A percentile compares a stretch with the other conserved stretches of the same genome.
Conservation (phyloP, 2,329 filamentous ascomycete species). For the Cyphellophora europaea region DNA sequence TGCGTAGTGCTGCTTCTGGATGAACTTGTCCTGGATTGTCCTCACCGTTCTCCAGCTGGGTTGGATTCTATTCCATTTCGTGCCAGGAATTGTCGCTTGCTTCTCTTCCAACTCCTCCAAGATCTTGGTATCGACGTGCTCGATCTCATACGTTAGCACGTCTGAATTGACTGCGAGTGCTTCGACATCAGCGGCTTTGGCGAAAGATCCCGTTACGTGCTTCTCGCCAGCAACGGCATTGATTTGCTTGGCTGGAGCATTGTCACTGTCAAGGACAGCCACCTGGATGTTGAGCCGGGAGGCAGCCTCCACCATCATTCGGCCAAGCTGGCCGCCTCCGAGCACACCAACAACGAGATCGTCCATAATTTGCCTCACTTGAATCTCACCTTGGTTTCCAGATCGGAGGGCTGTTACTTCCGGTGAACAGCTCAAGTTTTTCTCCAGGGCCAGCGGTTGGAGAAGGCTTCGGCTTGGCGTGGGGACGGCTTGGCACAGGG, state of each 20-base stretch:
- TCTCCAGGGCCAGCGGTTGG: no score
- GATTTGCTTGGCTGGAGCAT: conserved; percentile 70
- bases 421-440: no score
- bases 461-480: no score
- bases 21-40: conserved; percentile 78
- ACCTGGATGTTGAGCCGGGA: conserved; percentile 67
- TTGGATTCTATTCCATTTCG: conserved; percentile 41
- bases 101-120: conserved; percentile 64
- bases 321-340: conserved; percentile 68
- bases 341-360: conserved; percentile 37
- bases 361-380: conserved; percentile 8
- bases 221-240: conserved; percentile 48
- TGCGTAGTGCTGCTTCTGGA: conserved; percentile 67
- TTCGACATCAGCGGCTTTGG: conserved; percentile 65
- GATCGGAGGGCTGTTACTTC: no score
- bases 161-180: conserved; percentile 63
- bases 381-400: neutral
- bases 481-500: no score
- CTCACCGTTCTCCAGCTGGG: conserved; percentile 72
- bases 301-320: conserved; percentile 89
- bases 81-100: conserved; percentile 12
- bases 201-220: conserved; percentile 75
- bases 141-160: conserved; percentile 82
- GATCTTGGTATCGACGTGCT: conserved; percentile 75
- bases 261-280: conserved; percentile 67